Conservation (phyloP, 176 grass and related monocot species). For the Aegilops longissima region DNA sequence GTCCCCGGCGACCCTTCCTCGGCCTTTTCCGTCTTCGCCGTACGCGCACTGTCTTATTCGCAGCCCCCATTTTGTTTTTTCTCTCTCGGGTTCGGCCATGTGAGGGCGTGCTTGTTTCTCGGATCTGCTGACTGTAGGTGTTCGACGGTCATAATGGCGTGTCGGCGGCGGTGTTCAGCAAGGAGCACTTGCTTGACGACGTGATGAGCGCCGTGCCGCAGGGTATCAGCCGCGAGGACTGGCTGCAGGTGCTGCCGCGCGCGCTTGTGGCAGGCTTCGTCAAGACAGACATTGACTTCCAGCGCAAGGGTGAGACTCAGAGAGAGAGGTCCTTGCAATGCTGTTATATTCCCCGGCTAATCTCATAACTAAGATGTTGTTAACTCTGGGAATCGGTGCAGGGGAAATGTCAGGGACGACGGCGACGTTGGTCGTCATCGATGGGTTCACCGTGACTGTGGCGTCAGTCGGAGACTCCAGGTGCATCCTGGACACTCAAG, state of each 20-base stretch:
- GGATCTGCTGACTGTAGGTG: slow-evolving; percentile 53
- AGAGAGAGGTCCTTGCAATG: slow-evolving; percentile 19
- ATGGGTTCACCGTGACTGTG: slow-evolving; percentile 81
- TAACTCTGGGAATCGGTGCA: slow-evolving; percentile 30
- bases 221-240: slow-evolving; percentile 81
- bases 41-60: slow-evolving; percentile 31
- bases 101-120: slow-evolving; percentile 14
- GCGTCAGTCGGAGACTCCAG: slow-evolving; percentile 96
- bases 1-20: slow-evolving; percentile 64
- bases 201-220: slow-evolving; percentile 91
- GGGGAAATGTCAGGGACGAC: slow-evolving; percentile 95
- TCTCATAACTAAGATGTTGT: not conserved
- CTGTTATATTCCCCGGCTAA: not conserved
- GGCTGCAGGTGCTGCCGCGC: slow-evolving; percentile 73
- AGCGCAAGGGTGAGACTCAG: slow-evolving; percentile 67
- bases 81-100: slow-evolving; percentile 18
- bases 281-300: slow-evolving; percentile 96
- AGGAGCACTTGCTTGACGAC: slow-evolving; percentile 88
- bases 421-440: slow-evolving; percentile 81
- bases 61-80: not conserved
- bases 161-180: slow-evolving; percentile 89
- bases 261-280: slow-evolving; percentile 96
- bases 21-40: slow-evolving; percentile 89
- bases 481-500: slow-evolving; percentile 81
- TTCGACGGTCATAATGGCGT: slow-evolving; percentile 98